Conservation (phyloP, 2,329 filamentous ascomycete species). For the Hypoxylon rubiginosum region DNA sequence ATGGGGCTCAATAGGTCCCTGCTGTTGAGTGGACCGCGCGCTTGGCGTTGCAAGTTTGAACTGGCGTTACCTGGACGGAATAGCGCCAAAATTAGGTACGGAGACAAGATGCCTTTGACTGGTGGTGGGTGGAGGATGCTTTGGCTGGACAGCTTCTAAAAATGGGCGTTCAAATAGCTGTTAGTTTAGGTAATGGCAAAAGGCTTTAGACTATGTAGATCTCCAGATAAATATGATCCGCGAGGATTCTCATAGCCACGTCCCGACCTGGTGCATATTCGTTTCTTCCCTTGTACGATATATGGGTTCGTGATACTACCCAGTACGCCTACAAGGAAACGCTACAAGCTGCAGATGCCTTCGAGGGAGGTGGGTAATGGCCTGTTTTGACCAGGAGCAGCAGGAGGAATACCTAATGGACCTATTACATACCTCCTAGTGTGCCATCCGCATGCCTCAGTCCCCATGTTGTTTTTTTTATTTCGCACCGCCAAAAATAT, state of each 20-base stretch:
- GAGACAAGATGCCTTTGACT: conserved; percentile 13
- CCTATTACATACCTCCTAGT: not conserved
- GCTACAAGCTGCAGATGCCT: conserved; percentile 21
- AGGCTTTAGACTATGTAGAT: conserved; percentile 31
- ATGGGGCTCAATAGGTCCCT: conserved; percentile 28
- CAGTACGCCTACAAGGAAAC: conserved; percentile 13
- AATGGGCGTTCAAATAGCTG: conserved; percentile 20
- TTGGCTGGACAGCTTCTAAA: conserved; percentile 15
- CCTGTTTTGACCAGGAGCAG: conserved; percentile 7
- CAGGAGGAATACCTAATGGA: conserved; percentile 10
- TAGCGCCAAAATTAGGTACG: conserved; percentile 31
- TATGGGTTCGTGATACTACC: conserved; percentile 19
- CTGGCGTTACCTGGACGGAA: conserved; percentile 39
- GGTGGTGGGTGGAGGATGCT: conserved; percentile 12
- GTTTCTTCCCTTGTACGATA: conserved; percentile 18
- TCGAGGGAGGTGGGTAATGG: conserved; percentile 25
- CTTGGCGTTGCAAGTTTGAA: conserved; percentile 42
- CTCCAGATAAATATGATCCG: conserved; percentile 33
- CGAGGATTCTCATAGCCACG: conserved; percentile 23
- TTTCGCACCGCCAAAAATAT: conserved; percentile 16
- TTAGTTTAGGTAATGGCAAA: conserved; percentile 13
- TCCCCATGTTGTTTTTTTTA: conserved; percentile 7
- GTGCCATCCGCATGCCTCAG: conserved; percentile 1
- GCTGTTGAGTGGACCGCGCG: conserved; percentile 27
- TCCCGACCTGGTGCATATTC: conserved; percentile 15